phyloP scores from a whole-genome alignment of 805 yeast species.

The Metschnikowia continentalis region DNA sequence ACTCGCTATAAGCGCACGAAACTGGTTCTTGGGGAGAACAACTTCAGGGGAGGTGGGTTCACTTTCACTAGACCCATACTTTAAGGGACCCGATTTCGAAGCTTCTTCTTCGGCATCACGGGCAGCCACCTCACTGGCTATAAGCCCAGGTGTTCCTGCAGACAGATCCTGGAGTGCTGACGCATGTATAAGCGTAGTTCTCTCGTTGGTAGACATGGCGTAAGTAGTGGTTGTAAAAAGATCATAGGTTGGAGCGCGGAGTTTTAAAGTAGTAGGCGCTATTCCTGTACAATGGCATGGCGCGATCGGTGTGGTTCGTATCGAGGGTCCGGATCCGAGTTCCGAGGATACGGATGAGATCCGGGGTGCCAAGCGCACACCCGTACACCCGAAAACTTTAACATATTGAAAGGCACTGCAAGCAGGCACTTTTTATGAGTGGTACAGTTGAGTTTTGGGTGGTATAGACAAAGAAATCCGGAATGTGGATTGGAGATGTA shows the following conservation, averaged over 20 bases:
- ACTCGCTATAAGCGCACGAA: constrained; percentile 28
- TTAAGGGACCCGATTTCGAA: not conserved
- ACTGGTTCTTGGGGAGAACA: constrained; percentile 22
- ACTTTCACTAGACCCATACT: not conserved
- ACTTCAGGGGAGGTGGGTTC: not conserved
- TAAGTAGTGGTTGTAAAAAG: not conserved
- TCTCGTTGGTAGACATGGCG: constrained; percentile 1
- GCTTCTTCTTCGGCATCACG: not conserved
- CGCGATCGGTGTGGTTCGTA: too few relatives aligned
- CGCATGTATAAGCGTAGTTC: not conserved
- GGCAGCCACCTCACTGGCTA: constrained; percentile 8
- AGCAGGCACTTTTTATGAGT: not conserved
- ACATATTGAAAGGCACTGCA: not conserved
- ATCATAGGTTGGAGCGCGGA: not conserved
- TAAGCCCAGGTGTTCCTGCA: constrained; percentile 9
- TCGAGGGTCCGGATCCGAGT: too few relatives aligned
- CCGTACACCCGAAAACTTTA: not conserved
- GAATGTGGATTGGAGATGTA: too few relatives aligned
- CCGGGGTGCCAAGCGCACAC: not conserved
- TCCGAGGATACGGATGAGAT: not conserved
- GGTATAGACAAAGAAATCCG: too few relatives aligned
- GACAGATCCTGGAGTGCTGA: constrained; percentile 4
- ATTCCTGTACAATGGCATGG: not conserved
- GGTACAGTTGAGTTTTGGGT: too few relatives aligned
- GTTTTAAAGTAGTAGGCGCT: too few relatives aligned